Evolutionary conservation across 306 rosid species (phyloP).

Genomic region (Cyamopsis tetragonoloba): DNA sequence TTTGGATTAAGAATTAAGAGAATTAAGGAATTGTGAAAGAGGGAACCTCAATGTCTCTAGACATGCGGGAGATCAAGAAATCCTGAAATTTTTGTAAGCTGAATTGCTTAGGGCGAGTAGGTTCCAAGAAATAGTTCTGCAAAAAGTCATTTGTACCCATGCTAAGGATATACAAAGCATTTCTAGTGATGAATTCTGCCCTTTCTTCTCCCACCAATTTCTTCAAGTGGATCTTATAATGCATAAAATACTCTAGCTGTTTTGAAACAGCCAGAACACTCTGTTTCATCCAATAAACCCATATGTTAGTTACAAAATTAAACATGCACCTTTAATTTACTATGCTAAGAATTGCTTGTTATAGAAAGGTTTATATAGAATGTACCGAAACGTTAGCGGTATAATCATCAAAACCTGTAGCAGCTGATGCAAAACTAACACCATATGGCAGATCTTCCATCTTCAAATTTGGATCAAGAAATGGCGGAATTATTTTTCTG

Average conservation of each 20-base stretch:
- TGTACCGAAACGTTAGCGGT: conserved; percentile 68
- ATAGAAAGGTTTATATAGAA: background rate
- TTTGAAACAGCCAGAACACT: conserved; percentile 49
- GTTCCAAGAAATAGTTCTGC: conserved; percentile 66
- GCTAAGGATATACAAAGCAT: conserved; percentile 49
- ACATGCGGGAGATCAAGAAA: conserved; percentile 54
- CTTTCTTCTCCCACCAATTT: conserved; percentile 41
- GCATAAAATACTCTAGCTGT: conserved; percentile 60
- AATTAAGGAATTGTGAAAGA: conserved; percentile 1
- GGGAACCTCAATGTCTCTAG: conserved; percentile 39
- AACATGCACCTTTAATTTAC: background rate
- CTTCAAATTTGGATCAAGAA: conserved; percentile 61
- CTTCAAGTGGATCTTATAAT: conserved; percentile 50
- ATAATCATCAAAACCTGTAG: conserved; percentile 69
- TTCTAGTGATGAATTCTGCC: conserved; percentile 41
- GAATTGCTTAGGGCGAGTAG: conserved; percentile 55
- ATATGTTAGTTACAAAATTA: background rate
- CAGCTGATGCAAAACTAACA: conserved; percentile 84
- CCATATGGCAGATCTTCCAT: conserved; percentile 49
- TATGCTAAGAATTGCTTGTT: no score
- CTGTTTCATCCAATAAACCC: conserved; percentile 34
- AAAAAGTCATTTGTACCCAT: conserved; percentile 80
- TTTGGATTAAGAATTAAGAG: background rate
- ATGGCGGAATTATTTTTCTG: conserved; percentile 49
- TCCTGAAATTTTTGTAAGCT: conserved; percentile 39